phyloP scores from a whole-genome alignment of 1,284 basidiomycete genomes.

The Cryptococcus hybrid region DNA sequence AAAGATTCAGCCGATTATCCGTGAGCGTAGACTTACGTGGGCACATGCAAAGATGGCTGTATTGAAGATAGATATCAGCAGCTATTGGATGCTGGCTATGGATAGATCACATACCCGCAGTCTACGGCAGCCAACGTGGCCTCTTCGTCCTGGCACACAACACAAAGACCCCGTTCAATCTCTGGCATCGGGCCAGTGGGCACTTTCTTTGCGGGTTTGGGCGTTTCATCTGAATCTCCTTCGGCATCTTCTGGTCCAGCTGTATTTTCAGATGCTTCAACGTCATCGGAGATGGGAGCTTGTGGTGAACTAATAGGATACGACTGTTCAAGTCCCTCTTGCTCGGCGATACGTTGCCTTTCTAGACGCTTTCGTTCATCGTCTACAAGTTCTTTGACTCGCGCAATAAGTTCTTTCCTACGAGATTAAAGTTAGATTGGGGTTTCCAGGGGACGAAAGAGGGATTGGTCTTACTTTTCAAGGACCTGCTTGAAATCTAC shows the following conservation, averaged over 20 bases:
- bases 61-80: slow-evolving; percentile 1
- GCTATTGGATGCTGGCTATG: not conserved
- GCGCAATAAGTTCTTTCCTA: slow-evolving; percentile 70
- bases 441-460: slow-evolving; percentile 54
- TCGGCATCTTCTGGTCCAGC: slow-evolving; percentile 3
- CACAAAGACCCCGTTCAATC: slow-evolving; percentile 73
- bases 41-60: slow-evolving; percentile 77
- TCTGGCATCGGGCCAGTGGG: slow-evolving; percentile 44
- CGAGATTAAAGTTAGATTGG: slow-evolving; percentile 54
- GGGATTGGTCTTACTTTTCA: slow-evolving; percentile 39
- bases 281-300: not conserved
- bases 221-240: slow-evolving; percentile 13
- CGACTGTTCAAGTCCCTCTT: slow-evolving; percentile 26
- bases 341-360: slow-evolving; percentile 46
- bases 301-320: not conserved
- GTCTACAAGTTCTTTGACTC: slow-evolving; percentile 63
- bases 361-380: slow-evolving; percentile 59
- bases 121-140: slow-evolving; percentile 89
- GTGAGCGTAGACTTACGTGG: slow-evolving; percentile 43
- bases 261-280: not conserved
- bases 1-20: not conserved
- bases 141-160: slow-evolving; percentile 86
- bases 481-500: slow-evolving; percentile 50
- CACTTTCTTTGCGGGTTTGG: slow-evolving; percentile 22
- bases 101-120: slow-evolving; percentile 66